Conservation (phyloP, 495 filamentous ascomycete genomes). For the Symbiotaphrina buchneri region DNA sequence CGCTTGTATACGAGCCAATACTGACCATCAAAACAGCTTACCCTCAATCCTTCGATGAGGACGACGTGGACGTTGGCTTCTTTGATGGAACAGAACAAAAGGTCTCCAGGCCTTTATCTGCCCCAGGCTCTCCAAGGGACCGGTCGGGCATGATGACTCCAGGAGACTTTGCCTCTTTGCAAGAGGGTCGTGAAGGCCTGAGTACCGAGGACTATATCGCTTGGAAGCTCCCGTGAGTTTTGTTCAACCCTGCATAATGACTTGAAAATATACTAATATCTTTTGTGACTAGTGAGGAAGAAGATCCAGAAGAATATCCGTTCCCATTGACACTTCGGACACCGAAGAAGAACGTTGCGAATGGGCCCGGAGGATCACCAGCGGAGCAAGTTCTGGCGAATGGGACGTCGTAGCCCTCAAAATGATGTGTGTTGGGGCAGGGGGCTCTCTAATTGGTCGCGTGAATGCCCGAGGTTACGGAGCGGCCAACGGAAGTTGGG, state of each 20-base stretch:
- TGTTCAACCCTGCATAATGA: conserved; percentile 1
- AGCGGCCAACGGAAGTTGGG: too few species aligned
- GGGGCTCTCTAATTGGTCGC: too few species aligned
- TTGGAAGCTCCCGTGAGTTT: conserved; percentile 89
- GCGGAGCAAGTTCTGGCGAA: too few species aligned
- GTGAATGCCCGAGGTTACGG: too few species aligned
- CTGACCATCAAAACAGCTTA: conserved; percentile 34
- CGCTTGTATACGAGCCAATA: not conserved
- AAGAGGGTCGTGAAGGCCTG: conserved; percentile 82
- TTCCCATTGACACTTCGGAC: conserved; percentile 65
- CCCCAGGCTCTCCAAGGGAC: conserved; percentile 78
- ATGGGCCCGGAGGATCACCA: too few species aligned
- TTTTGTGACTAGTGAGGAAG: conserved; percentile 53
- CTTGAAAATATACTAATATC: conserved; percentile 7
- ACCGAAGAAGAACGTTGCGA: too few species aligned
- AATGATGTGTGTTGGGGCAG: too few species aligned
- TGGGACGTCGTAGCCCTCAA: too few species aligned
- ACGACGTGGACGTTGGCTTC: conserved; percentile 50
- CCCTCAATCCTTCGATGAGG: conserved; percentile 54
- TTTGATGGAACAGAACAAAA: conserved; percentile 81
- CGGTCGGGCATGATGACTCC: conserved; percentile 97
- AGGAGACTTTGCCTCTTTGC: conserved; percentile 87
- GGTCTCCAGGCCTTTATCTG: conserved; percentile 79
- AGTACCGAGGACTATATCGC: conserved; percentile 94
- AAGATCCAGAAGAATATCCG: conserved; percentile 82